Evolutionary conservation across 2,329 filamentous ascomycete species (phyloP).

Genomic region (Talaromyces albobiverticillius): DNA sequence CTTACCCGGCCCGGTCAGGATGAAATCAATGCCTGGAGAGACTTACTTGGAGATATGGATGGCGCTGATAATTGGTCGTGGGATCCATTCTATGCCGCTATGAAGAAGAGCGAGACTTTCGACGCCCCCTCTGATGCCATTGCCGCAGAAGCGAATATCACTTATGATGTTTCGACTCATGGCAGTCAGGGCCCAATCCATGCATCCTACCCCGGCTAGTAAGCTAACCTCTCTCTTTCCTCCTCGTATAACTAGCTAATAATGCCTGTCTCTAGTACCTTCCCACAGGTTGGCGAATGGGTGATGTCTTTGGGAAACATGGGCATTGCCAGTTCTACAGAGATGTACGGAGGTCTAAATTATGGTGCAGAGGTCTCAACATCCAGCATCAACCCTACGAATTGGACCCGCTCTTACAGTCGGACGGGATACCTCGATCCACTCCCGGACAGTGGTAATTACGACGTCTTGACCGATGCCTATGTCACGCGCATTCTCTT

Average conservation of each 20-base stretch:
- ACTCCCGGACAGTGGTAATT: constrained; percentile 29
- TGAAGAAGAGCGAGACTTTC: constrained; percentile 31
- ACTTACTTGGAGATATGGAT: constrained; percentile 32
- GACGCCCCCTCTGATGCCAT: constrained; percentile 20
- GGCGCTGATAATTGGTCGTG: constrained; percentile 35
- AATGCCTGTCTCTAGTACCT: constrained; percentile 24
- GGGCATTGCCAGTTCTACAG: constrained; percentile 24
- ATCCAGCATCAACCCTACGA: constrained; percentile 32
- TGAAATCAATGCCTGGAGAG: constrained; percentile 33
- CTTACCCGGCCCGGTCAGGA: constrained; percentile 32
- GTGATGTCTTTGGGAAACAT: constrained; percentile 20
- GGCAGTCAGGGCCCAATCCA: constrained; percentile 26
- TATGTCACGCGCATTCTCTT: constrained; percentile 32
- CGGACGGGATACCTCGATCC: constrained; percentile 34
- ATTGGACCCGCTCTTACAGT: constrained; percentile 37
- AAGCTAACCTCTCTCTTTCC: constrained; percentile 7
- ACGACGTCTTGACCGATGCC: constrained; percentile 30
- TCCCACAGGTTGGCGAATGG: constrained; percentile 27
- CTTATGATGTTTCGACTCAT: constrained; percentile 22
- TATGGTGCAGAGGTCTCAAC: constrained; percentile 33
- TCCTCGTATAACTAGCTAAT: constrained; percentile 10
- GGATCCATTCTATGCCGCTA: constrained; percentile 32
- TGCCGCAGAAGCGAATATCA: constrained; percentile 22
- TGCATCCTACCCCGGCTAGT: constrained; percentile 27
- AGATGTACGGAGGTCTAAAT: constrained; percentile 31